Evolutionary conservation across 768 basidiomycete genomes (phyloP).

Genomic region (Hemileccinum impolitum): DNA sequence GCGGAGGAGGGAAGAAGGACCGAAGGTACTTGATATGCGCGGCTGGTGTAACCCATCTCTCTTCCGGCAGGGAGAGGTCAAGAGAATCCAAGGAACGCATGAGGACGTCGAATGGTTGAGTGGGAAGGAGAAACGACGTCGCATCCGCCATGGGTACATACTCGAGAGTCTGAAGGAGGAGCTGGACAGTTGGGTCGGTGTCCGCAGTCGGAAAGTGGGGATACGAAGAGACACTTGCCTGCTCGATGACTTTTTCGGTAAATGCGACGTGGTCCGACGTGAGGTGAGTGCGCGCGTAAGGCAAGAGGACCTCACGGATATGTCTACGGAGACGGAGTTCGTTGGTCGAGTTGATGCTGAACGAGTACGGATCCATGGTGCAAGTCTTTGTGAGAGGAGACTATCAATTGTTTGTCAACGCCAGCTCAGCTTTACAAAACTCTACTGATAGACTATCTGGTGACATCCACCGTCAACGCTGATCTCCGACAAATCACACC

Average conservation of each 20-base stretch:
- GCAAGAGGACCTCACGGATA: slow-evolving; percentile 51
- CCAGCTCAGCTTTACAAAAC: too few species aligned
- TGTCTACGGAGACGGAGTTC: slow-evolving; percentile 36
- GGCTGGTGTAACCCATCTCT: slow-evolving; percentile 39
- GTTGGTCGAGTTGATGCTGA: slow-evolving; percentile 14
- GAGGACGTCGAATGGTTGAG: slow-evolving; percentile 52
- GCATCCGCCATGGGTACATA: slow-evolving; percentile 48
- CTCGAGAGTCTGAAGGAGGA: slow-evolving; percentile 39
- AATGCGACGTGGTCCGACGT: slow-evolving; percentile 53
- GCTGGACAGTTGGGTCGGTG: slow-evolving; percentile 28
- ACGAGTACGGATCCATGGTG: slow-evolving; percentile 15
- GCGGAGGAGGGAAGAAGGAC: slow-evolving; percentile 12
- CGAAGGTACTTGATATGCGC: slow-evolving; percentile 20
- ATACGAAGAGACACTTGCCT: slow-evolving; percentile 31
- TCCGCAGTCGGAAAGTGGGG: neutral
- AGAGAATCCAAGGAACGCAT: slow-evolving; percentile 32
- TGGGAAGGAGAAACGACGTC: slow-evolving; percentile 47
- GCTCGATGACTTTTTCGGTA: slow-evolving; percentile 46
- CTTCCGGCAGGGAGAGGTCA: slow-evolving; percentile 38
- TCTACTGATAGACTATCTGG: too few species aligned
- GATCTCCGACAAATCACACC: too few species aligned
- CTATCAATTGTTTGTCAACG: too few species aligned
- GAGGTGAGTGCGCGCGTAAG: slow-evolving; percentile 52
- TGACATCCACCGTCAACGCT: too few species aligned
- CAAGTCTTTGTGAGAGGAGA: too few species aligned